Evolutionary conservation across 2,329 filamentous ascomycete genomes (phyloP).

Genomic region (Neurospora crassa): DNA sequence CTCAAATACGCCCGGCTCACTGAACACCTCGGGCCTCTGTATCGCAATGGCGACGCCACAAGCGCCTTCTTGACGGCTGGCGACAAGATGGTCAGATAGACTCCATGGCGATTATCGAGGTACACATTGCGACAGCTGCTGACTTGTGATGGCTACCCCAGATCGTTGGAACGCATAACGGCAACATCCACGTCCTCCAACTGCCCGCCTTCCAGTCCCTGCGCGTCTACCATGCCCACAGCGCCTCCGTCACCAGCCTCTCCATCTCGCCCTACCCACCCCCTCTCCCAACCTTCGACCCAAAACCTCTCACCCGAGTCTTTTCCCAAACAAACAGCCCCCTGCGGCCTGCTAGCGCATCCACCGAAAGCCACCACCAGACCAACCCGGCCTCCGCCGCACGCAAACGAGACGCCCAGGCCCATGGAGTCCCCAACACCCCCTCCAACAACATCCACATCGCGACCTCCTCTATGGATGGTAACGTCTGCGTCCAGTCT

Average conservation of each 20-base stretch:
- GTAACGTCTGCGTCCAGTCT: constrained; percentile 86
- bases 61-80: constrained; percentile 83
- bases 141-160: constrained; percentile 15
- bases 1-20: constrained; percentile 90
- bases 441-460: constrained; percentile 90
- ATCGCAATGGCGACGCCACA: constrained; percentile 91
- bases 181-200: constrained; percentile 85
- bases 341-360: constrained; percentile 25
- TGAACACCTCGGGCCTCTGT: constrained; percentile 66
- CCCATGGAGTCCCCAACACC: constrained; percentile 50
- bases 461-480: constrained; percentile 88
- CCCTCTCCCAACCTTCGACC: constrained; percentile 34
- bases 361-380: constrained; percentile 28
- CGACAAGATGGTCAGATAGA: constrained; percentile 77
- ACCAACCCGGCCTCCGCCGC: constrained; percentile 41
- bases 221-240: constrained; percentile 84
- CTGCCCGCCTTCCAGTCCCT: constrained; percentile 73
- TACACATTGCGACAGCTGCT: constrained; percentile 10
- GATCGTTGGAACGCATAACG: constrained; percentile 87
- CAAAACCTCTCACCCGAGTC: constrained; percentile 30
- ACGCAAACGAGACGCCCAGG: constrained; percentile 40
- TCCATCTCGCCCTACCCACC: constrained; percentile 81
- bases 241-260: constrained; percentile 79
- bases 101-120: not conserved
- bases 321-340: constrained; percentile 27